Conservation (phyloP, 2,329 filamentous ascomycete species). For the Ceratocystis cubensis region DNA sequence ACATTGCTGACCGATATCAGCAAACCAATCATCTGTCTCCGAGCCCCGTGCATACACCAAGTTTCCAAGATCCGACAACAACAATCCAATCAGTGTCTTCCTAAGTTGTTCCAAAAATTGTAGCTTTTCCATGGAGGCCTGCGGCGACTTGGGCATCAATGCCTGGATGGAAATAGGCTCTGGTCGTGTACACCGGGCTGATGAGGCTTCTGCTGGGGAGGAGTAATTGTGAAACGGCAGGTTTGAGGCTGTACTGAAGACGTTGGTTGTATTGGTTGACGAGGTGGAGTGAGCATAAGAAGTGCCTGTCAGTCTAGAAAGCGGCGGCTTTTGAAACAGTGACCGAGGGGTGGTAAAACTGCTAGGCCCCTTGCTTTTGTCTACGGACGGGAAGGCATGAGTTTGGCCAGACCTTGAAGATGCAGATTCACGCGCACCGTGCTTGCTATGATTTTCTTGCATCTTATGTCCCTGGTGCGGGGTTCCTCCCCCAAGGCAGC, state of each 20-base stretch:
- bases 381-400: background rate
- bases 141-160: slow-evolving; percentile 45
- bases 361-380: background rate
- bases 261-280: slow-evolving; percentile 44
- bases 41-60: slow-evolving; percentile 78
- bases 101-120: slow-evolving; percentile 67
- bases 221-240: slow-evolving; percentile 33
- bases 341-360: slow-evolving; percentile 63
- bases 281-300: slow-evolving; percentile 50
- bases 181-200: slow-evolving; percentile 48
- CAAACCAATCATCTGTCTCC: slow-evolving; percentile 85
- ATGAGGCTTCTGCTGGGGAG: slow-evolving; percentile 33
- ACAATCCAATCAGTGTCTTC: slow-evolving; percentile 66
- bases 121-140: slow-evolving; percentile 52
- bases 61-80: slow-evolving; percentile 80
- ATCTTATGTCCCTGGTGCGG: slow-evolving; percentile 32
- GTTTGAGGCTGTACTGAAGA: slow-evolving; percentile 39
- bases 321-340: slow-evolving; percentile 59
- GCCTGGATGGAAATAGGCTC: slow-evolving; percentile 57
- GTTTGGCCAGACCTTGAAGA: background rate
- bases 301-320: slow-evolving; percentile 44
- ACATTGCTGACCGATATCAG: slow-evolving; percentile 52
- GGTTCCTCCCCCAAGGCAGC: background rate
- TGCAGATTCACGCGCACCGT: background rate
- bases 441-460: slow-evolving; percentile 41